A percentile compares a stretch with the other conserved stretches of the same genome.
Evolutionary conservation across 257 asterid species (phyloP).

Genomic region (Fraxinus pennsylvanica): DNA sequence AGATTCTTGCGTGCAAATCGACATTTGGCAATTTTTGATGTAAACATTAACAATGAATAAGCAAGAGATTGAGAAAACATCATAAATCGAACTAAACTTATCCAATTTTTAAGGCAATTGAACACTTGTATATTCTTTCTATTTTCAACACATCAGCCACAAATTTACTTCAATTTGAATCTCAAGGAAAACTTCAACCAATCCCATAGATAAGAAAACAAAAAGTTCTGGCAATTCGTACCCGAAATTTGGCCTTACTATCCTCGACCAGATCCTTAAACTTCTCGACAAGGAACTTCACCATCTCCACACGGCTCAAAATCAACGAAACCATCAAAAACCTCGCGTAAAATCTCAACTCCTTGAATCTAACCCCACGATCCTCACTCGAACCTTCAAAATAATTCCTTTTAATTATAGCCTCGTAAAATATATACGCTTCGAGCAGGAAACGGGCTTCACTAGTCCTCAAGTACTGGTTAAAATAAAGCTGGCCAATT

Average conservation of each 20-base stretch:
- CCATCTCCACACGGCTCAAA: slow-evolving; percentile 75
- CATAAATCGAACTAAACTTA: background rate
- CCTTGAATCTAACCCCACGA: slow-evolving; percentile 88
- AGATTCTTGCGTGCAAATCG: background rate
- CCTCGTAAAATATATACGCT: slow-evolving; percentile 89
- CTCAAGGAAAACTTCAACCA: background rate
- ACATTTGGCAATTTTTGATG: background rate
- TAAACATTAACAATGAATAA: background rate
- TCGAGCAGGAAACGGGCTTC: slow-evolving; percentile 87
- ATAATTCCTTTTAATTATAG: slow-evolving; percentile 72
- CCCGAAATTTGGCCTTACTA: slow-evolving; percentile 79
- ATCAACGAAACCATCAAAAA: slow-evolving; percentile 85
- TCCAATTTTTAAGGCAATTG: background rate
- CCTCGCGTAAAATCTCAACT: slow-evolving; percentile 91
- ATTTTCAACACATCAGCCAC: slow-evolving; percentile 15
- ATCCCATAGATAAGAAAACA: background rate
- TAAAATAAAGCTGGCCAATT: slow-evolving; percentile 86
- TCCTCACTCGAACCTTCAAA: slow-evolving; percentile 77
- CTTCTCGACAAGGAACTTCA: slow-evolving; percentile 62
- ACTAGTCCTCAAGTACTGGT: slow-evolving; percentile 92
- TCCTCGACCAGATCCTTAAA: slow-evolving; percentile 79
- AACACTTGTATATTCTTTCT: background rate
- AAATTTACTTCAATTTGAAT: slow-evolving; percentile 17
- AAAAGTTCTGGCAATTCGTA: slow-evolving; percentile 26
- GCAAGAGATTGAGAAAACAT: background rate